Conservation (phyloP, 345 rosid genomes). For the Firmiana major region DNA sequence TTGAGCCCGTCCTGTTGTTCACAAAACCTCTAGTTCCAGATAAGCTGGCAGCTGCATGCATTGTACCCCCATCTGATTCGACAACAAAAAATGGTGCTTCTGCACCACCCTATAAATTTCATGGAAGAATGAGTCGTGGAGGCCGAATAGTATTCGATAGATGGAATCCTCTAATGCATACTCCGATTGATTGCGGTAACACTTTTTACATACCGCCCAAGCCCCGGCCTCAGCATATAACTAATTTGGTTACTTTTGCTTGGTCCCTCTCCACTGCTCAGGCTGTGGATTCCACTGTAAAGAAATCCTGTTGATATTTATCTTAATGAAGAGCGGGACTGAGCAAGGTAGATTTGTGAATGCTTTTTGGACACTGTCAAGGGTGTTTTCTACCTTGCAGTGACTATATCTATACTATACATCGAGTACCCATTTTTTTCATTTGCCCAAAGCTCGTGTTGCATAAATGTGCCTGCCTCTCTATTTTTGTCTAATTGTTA, state of each 20-base stretch:
- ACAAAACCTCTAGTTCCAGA: slow-evolving; percentile 88
- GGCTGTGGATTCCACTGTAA: neutral
- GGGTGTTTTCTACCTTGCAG: neutral
- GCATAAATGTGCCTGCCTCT: neutral
- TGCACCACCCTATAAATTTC: slow-evolving; percentile 44
- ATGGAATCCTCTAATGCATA: slow-evolving; percentile 83
- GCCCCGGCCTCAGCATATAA: slow-evolving; percentile 50
- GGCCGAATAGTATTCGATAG: slow-evolving; percentile 89
- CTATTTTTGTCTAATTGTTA: neutral
- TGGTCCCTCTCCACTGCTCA: neutral
- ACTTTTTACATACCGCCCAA: slow-evolving; percentile 62
- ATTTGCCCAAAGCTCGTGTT: neutral
- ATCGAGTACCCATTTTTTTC: neutral
- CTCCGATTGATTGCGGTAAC: slow-evolving; percentile 63
- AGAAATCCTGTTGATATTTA: neutral
- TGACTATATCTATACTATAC: neutral
- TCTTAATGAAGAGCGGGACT: neutral
- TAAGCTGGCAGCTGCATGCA: slow-evolving; percentile 80
- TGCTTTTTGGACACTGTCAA: neutral
- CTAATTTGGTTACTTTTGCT: slow-evolving; percentile 16
- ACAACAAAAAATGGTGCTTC: slow-evolving; percentile 37
- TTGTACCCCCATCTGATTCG: slow-evolving; percentile 67
- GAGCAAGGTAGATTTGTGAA: neutral
- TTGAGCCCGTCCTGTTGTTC: slow-evolving; percentile 83
- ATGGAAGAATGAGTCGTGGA: slow-evolving; percentile 95